phyloP scores from a whole-genome alignment of 768 basidiomycete species.

The Harrya chromipes region DNA sequence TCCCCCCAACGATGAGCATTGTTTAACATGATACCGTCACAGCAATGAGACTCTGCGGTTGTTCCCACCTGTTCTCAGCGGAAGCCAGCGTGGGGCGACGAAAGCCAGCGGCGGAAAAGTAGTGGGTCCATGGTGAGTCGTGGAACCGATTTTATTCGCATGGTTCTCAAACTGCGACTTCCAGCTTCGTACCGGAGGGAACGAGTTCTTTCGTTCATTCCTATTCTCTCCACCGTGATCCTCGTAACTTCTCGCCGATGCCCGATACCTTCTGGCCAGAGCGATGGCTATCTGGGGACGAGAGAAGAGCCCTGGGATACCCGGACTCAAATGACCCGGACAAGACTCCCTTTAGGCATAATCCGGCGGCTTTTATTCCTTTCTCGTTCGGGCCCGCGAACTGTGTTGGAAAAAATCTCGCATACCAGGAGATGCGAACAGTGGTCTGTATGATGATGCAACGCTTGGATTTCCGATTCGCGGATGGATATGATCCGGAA shows the following conservation, averaged over 20 bases:
- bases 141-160: not conserved
- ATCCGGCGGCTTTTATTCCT: slow-evolving; percentile 41
- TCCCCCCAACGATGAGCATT: not conserved
- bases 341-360: slow-evolving; percentile 31
- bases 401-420: slow-evolving; percentile 45
- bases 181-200: slow-evolving; percentile 43
- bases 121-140: slow-evolving; percentile 41
- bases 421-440: slow-evolving; percentile 41
- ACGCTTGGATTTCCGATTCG: slow-evolving; percentile 39
- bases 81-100: slow-evolving; percentile 41
- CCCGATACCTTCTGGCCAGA: slow-evolving; percentile 46
- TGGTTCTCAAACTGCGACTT: slow-evolving; percentile 9
- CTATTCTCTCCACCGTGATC: slow-evolving; percentile 45
- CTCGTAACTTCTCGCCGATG: slow-evolving; percentile 43
- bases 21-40: slow-evolving; percentile 11
- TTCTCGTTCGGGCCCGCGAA: slow-evolving; percentile 45
- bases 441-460: slow-evolving; percentile 38
- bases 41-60: slow-evolving; percentile 53
- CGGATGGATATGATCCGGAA: slow-evolving; percentile 33
- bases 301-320: slow-evolving; percentile 24
- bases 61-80: slow-evolving; percentile 47
- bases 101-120: slow-evolving; percentile 35
- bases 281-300: slow-evolving; percentile 37
- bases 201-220: slow-evolving; percentile 42
- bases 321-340: slow-evolving; percentile 22